A percentile compares a stretch with the other conserved stretches of the same genome.
These are phyloP conservation scores for Musa itinerans DNA, from an alignment of 176 grass and related monocot genomes.

Conservation along the genomic window DNA sequence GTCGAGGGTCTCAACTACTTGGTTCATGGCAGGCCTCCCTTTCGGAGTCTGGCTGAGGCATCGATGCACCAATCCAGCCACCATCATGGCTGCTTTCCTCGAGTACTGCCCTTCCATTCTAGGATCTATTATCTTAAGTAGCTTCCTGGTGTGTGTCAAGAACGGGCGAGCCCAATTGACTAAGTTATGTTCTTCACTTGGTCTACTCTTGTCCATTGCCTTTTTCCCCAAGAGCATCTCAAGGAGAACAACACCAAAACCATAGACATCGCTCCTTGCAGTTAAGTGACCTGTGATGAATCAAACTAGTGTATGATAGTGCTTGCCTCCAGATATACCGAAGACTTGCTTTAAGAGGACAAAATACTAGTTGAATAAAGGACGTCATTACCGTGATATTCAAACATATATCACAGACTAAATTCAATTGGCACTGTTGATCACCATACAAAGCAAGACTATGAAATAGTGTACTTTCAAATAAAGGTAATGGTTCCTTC, in stretches of 20 bases:
- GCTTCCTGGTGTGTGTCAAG: constrained; percentile 5
- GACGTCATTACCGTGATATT: too few relatives aligned
- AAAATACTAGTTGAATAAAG: neutral
- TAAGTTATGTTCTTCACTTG: constrained; percentile 5
- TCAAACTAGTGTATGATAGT: neutral
- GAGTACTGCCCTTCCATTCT: constrained; percentile 19
- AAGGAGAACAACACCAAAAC: constrained; percentile 14
- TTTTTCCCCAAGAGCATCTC: constrained; percentile 6
- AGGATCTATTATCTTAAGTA: constrained; percentile 14
- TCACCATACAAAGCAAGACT: neutral
- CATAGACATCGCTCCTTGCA: constrained; percentile 14
- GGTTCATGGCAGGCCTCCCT: constrained; percentile 1
- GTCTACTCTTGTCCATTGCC: constrained; percentile 16
- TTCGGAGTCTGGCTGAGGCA: constrained; percentile 7
- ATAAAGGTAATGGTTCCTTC: neutral
- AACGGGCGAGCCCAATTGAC: constrained; percentile 1
- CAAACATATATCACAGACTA: neutral
- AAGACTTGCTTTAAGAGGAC: neutral
- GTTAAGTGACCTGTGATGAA: constrained; percentile 9
- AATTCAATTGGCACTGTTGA: neutral
- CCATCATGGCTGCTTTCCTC: neutral
- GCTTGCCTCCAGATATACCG: neutral
- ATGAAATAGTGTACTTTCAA: neutral
- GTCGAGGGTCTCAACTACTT: constrained; percentile 1
- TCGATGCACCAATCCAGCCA: neutral